Conservation (phyloP, 768 basidiomycete genomes). For the Macrolepiota dolichaula region DNA sequence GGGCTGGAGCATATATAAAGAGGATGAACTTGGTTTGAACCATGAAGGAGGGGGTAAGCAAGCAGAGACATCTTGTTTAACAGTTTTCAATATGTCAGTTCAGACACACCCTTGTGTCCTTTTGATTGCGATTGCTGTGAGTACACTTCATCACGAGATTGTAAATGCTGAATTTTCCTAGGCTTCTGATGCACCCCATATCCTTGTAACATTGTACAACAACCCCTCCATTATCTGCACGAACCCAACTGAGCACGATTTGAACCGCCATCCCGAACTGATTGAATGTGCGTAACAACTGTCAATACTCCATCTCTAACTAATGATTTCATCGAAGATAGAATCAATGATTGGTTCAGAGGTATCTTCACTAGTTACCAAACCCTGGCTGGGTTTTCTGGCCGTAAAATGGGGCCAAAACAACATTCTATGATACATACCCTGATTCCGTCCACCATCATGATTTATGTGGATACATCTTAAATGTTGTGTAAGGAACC, state of each 20-base stretch:
- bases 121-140: conserved; percentile 89
- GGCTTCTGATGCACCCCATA: not conserved
- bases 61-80: conserved; percentile 6
- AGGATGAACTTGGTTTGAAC: conserved; percentile 74
- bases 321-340: not conserved
- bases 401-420: not conserved
- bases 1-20: conserved; percentile 77
- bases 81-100: conserved; percentile 20
- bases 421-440: not conserved
- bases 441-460: not conserved
- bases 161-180: conserved; percentile 11
- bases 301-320: not conserved
- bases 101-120: conserved; percentile 82
- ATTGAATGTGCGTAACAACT: not conserved
- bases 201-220: not conserved
- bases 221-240: not conserved
- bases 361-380: not conserved
- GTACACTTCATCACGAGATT: conserved; percentile 28
- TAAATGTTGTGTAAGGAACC: not conserved
- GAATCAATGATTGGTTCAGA: not conserved
- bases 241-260: not conserved
- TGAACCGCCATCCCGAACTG: not conserved
- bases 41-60: conserved; percentile 69
- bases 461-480: not conserved
- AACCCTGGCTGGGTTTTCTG: not conserved